Evolutionary conservation across 306 rosid species (phyloP).

Genomic region (Arachis hypogaea): DNA sequence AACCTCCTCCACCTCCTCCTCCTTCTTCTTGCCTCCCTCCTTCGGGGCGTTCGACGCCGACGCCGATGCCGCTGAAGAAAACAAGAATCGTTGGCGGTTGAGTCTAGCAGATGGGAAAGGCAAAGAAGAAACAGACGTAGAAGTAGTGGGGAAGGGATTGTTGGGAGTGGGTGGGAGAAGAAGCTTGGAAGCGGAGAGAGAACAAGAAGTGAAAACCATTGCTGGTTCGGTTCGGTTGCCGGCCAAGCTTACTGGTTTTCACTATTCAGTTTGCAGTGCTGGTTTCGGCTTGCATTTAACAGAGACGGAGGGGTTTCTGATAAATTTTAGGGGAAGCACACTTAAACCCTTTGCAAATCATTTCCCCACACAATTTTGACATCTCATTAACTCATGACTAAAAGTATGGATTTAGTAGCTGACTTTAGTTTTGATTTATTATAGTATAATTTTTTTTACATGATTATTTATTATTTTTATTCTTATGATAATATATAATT

Average conservation of each 20-base stretch:
- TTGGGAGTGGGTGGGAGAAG: conserved; percentile 37
- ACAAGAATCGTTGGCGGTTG: neutral
- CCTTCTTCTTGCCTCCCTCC: conserved; percentile 35
- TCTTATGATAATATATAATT: too few species aligned
- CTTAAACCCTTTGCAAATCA: too few species aligned
- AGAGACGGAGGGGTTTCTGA: neutral
- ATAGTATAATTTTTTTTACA: too few species aligned
- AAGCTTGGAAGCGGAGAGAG: conserved; percentile 43
- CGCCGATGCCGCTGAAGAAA: conserved; percentile 22
- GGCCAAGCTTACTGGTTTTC: neutral
- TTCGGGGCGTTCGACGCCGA: conserved; percentile 6
- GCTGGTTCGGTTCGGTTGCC: neutral
- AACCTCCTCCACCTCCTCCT: conserved; percentile 59
- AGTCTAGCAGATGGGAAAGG: neutral
- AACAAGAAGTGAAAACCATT: conserved; percentile 41
- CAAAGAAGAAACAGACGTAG: neutral
- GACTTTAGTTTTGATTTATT: too few species aligned
- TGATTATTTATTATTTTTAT: too few species aligned
- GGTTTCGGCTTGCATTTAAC: neutral
- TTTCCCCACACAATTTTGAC: too few species aligned
- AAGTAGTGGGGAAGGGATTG: neutral
- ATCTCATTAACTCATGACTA: too few species aligned
- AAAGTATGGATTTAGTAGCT: too few species aligned
- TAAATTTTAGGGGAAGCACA: too few species aligned
- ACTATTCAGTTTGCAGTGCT: neutral